A percentile compares a stretch with the other conserved stretches of the same genome.
Conservation (phyloP, 2,329 filamentous ascomycete genomes). For the Nigrospora sphaerica region DNA sequence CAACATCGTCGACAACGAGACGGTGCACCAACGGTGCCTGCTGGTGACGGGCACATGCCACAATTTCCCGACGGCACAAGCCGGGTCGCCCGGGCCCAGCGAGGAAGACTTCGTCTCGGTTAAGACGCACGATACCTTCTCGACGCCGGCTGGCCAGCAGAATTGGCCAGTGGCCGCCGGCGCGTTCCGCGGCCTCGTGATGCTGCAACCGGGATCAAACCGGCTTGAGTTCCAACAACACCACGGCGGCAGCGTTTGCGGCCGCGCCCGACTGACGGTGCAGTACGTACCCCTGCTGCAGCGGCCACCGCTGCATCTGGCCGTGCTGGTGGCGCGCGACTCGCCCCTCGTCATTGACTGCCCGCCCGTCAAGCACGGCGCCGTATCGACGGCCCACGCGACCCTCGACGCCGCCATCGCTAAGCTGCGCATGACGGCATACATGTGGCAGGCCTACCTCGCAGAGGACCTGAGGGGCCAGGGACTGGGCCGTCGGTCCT, state of each 20-base stretch:
- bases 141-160: background rate
- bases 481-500: slow-evolving; percentile 61
- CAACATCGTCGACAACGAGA: slow-evolving; percentile 3
- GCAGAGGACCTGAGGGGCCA: slow-evolving; percentile 68
- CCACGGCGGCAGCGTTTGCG: background rate
- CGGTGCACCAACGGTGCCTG: slow-evolving; percentile 5
- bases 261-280: slow-evolving; percentile 3
- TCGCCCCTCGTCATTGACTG: slow-evolving; percentile 64
- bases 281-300: slow-evolving; percentile 48
- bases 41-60: slow-evolving; percentile 5
- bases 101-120: slow-evolving; percentile 6
- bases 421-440: slow-evolving; percentile 67
- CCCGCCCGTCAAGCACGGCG: slow-evolving; percentile 49
- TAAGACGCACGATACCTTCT: slow-evolving; percentile 4
- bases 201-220: slow-evolving; percentile 7
- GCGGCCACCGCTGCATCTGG: slow-evolving; percentile 62
- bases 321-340: slow-evolving; percentile 62
- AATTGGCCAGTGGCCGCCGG: slow-evolving; percentile 6
- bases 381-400: slow-evolving; percentile 40
- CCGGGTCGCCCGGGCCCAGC: background rate
- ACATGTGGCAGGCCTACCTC: slow-evolving; percentile 71
- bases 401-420: slow-evolving; percentile 58
- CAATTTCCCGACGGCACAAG: too few relatives aligned
- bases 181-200: slow-evolving; percentile 6
- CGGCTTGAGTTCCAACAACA: slow-evolving; percentile 4